Percentiles rank a stretch among this genome's conserved stretches.
phyloP scores from a whole-genome alignment of 208 protist species.

The Balamuthia mandrillaris region DNA sequence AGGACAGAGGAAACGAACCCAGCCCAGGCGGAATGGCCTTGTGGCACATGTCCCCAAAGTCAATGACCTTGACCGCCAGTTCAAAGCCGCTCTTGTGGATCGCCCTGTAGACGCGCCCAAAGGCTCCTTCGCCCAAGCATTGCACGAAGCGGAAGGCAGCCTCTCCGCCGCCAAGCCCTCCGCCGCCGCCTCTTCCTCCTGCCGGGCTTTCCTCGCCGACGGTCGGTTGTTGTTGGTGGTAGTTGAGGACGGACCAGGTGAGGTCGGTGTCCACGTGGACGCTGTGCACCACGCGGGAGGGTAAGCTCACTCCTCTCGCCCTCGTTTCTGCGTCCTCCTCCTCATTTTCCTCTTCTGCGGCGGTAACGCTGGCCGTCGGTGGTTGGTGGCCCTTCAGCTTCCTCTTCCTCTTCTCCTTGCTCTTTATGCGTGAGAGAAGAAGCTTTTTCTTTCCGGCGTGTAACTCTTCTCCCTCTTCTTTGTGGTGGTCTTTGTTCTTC shows the following conservation, averaged over 20 bases:
- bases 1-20: too few relatives aligned
- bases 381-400: background rate
- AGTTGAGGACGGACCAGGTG: slow-evolving; percentile 15
- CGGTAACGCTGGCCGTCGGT: too few relatives aligned
- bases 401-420: background rate
- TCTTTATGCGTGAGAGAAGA: too few relatives aligned
- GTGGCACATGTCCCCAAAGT: too few relatives aligned
- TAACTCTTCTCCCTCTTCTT: too few relatives aligned
- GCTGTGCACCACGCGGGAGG: background rate
- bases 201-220: too few relatives aligned
- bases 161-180: background rate
- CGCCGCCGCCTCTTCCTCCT: background rate
- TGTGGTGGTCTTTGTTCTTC: background rate
- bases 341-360: too few relatives aligned
- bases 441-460: too few relatives aligned
- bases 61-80: slow-evolving; percentile 41
- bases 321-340: background rate
- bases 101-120: slow-evolving; percentile 22
- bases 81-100: slow-evolving; percentile 30
- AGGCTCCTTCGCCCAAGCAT: slow-evolving; percentile 29
- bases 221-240: background rate
- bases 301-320: background rate
- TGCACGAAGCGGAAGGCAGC: background rate
- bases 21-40: too few relatives aligned
- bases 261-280: slow-evolving; percentile 33